Conservation (phyloP, 345 rosid species). For the Bruguiera sexangula region DNA sequence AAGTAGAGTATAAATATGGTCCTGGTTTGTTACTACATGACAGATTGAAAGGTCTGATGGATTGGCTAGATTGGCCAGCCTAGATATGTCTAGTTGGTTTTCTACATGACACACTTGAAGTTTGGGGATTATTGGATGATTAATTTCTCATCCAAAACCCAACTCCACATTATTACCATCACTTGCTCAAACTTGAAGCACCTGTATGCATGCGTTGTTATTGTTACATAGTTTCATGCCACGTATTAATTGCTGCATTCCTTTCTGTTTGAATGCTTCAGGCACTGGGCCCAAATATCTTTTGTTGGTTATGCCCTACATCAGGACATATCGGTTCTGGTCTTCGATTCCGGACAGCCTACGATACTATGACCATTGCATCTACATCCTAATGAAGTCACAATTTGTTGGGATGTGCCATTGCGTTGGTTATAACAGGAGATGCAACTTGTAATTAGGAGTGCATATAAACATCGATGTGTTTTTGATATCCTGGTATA, state of each 20-base stretch:
- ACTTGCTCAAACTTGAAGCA: no score
- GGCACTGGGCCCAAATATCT: constrained; percentile 75
- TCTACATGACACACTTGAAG: no score
- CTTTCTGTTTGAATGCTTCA: constrained; percentile 28
- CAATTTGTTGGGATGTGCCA: constrained; percentile 5
- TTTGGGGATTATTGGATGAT: no score
- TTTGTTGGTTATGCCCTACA: constrained; percentile 73
- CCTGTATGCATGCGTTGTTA: no score
- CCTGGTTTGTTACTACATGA: no score
- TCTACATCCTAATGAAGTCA: constrained; percentile 31
- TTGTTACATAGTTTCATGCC: neutral
- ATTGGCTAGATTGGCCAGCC: no score
- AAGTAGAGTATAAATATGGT: no score
- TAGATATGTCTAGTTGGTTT: no score
- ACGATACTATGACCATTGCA: constrained; percentile 31
- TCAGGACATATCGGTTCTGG: constrained; percentile 68
- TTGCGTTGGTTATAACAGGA: constrained; percentile 13
- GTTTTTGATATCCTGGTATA: neutral
- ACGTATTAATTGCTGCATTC: neutral
- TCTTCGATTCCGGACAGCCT: constrained; percentile 65
- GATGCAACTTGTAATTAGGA: neutral
- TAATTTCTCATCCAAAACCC: no score
- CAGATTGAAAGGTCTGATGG: no score
- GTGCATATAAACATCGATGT: constrained; percentile 1
- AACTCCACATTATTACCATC: no score